Evolutionary conservation across 1,139 yeast genomes (phyloP).

Genomic region (Debaryomycetaceae sp.): DNA sequence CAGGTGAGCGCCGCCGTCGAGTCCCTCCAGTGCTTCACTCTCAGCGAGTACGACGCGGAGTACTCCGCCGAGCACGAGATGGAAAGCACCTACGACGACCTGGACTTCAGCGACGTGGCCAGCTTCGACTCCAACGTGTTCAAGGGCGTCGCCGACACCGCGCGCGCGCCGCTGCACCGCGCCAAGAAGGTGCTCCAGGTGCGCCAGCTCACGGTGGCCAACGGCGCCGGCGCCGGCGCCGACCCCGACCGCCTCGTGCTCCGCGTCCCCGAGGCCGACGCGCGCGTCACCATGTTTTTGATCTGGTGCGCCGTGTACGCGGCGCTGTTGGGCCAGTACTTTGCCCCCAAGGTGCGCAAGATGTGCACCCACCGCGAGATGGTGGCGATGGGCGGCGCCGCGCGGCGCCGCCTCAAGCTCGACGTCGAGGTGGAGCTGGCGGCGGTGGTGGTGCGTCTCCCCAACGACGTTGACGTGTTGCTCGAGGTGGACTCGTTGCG

Average conservation of each 20-base stretch:
- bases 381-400: slow-evolving; percentile 19
- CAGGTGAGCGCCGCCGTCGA: slow-evolving; percentile 18
- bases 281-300: slow-evolving; percentile 37
- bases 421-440: slow-evolving; percentile 37
- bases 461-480: slow-evolving; percentile 48
- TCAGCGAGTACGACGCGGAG: slow-evolving; percentile 38
- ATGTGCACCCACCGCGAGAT: slow-evolving; percentile 26
- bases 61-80: slow-evolving; percentile 35
- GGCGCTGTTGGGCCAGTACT: slow-evolving; percentile 27
- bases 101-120: slow-evolving; percentile 33
- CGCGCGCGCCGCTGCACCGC: slow-evolving; percentile 16
- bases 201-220: slow-evolving; percentile 23
- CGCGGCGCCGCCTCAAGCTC: slow-evolving; percentile 23
- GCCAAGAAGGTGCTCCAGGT: slow-evolving; percentile 30
- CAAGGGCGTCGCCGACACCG: slow-evolving; percentile 1
- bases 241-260: slow-evolving; percentile 27
- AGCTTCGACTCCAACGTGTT: slow-evolving; percentile 25
- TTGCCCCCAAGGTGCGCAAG: slow-evolving; percentile 32
- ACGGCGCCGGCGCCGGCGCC: slow-evolving; percentile 17
- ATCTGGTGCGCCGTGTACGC: slow-evolving; percentile 44
- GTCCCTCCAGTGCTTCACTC: slow-evolving; percentile 29
- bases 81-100: slow-evolving; percentile 13
- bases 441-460: slow-evolving; percentile 44
- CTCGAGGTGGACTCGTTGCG: slow-evolving; percentile 43
- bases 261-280: slow-evolving; percentile 35